These are phyloP conservation scores for Trichoderma orchidacearum DNA, from an alignment of 495 filamentous ascomycete genomes.

Conservation along the genomic window DNA sequence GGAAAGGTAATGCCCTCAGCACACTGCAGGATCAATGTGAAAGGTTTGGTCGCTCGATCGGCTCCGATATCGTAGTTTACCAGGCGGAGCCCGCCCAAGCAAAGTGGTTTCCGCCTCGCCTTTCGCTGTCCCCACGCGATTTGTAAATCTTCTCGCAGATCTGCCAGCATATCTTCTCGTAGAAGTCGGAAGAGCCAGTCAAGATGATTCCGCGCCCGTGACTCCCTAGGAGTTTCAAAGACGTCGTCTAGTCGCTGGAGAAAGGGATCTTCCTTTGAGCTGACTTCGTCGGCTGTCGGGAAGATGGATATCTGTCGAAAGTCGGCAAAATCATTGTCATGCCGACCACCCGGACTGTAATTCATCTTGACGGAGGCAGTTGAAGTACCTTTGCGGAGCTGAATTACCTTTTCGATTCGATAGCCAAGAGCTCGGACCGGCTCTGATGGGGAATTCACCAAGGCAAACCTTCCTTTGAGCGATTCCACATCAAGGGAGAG, in stretches of 20 bases:
- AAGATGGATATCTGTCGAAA: conserved; percentile 50
- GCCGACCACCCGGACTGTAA: conserved; percentile 48
- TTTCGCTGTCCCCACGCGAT: conserved; percentile 27
- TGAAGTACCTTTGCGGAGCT: background rate
- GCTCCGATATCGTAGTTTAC: conserved; percentile 13
- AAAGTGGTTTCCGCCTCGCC: conserved; percentile 12
- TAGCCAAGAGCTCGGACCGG: conserved; percentile 14
- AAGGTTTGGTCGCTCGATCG: conserved; percentile 16
- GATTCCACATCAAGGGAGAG: conserved; percentile 18
- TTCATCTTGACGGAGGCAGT: conserved; percentile 6
- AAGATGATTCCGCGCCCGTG: conserved; percentile 38
- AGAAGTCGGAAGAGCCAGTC: conserved; percentile 73
- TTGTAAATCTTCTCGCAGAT: conserved; percentile 48
- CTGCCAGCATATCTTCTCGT: conserved; percentile 60
- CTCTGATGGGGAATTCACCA: conserved; percentile 20
- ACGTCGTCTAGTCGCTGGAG: conserved; percentile 35
- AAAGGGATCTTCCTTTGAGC: conserved; percentile 42
- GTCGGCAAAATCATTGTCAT: conserved; percentile 62
- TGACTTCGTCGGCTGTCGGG: conserved; percentile 58
- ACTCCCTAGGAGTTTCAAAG: conserved; percentile 13
- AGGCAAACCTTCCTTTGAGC: conserved; percentile 11
- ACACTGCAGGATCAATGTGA: conserved; percentile 31
- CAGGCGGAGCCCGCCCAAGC: conserved; percentile 6
- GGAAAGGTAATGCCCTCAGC: conserved; percentile 31
- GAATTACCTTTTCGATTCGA: conserved; percentile 10